Conservation (phyloP, 495 filamentous ascomycete genomes). For the Saxophila tyrrhenica region DNA sequence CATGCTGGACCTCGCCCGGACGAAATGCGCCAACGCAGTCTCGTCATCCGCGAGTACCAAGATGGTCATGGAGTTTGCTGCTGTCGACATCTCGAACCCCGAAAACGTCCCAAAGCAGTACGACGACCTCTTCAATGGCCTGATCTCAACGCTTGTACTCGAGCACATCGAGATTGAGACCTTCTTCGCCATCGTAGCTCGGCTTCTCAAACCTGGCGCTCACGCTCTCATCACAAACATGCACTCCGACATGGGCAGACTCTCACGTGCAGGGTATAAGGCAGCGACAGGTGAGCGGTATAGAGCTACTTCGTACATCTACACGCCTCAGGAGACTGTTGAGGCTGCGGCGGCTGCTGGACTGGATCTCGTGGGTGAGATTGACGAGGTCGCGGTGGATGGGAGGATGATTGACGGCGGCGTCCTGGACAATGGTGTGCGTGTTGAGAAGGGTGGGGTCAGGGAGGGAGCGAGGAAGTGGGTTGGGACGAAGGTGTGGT, state of each 20-base stretch:
- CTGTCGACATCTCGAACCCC: background rate
- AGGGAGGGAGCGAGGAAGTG: constrained; percentile 55
- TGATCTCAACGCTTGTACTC: constrained; percentile 56
- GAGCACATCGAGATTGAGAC: constrained; percentile 50
- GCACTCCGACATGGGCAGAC: constrained; percentile 57
- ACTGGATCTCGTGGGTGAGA: constrained; percentile 37
- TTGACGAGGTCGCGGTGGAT: constrained; percentile 42
- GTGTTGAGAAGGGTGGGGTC: constrained; percentile 31
- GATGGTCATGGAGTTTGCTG: background rate
- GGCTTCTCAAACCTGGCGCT: constrained; percentile 39
- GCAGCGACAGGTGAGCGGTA: constrained; percentile 46
- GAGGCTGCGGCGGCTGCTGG: constrained; percentile 42
- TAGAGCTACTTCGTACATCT: constrained; percentile 48
- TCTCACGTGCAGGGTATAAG: constrained; percentile 57
- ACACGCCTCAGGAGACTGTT: constrained; percentile 44
- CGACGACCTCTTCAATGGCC: constrained; percentile 21
- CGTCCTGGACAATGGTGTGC: background rate
- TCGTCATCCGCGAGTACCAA: background rate
- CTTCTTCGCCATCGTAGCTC: constrained; percentile 45
- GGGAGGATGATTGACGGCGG: constrained; percentile 32
- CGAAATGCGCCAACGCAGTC: constrained; percentile 16
- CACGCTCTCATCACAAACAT: constrained; percentile 59
- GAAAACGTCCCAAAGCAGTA: background rate
- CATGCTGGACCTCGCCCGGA: constrained; percentile 46
- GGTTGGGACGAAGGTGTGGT: constrained; percentile 57